Percentiles rank a stretch among this genome's conserved stretches.
These are phyloP conservation scores for Coniella vitis DNA, from an alignment of 2,329 filamentous ascomycete genomes.

Conservation along the genomic window DNA sequence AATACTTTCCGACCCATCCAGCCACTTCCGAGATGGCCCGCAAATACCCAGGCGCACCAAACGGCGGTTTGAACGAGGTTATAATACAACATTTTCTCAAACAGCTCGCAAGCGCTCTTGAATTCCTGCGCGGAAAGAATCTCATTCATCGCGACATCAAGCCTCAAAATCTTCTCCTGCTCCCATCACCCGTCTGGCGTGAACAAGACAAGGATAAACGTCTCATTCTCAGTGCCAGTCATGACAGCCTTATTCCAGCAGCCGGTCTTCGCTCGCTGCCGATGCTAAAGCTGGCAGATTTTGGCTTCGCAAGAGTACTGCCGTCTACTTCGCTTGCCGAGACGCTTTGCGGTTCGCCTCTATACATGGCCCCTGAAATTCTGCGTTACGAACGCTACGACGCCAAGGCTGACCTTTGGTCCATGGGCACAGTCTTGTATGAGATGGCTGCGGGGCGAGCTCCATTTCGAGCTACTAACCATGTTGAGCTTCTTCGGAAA, in stretches of 20 bases:
- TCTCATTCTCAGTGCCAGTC: constrained; percentile 69
- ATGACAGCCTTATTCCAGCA: constrained; percentile 72
- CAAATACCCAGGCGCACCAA: constrained; percentile 91
- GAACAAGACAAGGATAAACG: constrained; percentile 53
- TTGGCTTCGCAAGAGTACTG: constrained; percentile 92
- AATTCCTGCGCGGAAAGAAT: constrained; percentile 78
- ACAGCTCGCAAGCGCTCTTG: constrained; percentile 84
- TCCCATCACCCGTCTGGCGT: constrained; percentile 71
- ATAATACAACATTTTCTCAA: constrained; percentile 93
- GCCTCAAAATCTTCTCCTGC: constrained; percentile 87
- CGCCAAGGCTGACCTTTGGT: constrained; percentile 95
- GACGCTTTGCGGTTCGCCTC: constrained; percentile 88
- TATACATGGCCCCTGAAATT: constrained; percentile 99
- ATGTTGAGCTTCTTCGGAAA: constrained; percentile 85
- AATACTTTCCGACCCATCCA: constrained; percentile 44
- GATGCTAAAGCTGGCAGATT: constrained; percentile 96
- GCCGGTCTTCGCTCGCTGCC: constrained; percentile 78
- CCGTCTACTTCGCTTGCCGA: constrained; percentile 89
- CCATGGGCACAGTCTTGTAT: constrained; percentile 88
- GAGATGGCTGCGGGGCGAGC: constrained; percentile 91
- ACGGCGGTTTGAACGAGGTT: constrained; percentile 92
- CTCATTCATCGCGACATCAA: constrained; percentile 97
- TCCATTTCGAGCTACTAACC: constrained; percentile 87
- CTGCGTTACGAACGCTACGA: constrained; percentile 96
- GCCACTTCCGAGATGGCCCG: constrained; percentile 35